These are phyloP conservation scores for Nicotiana obtusifolia DNA, from an alignment of 257 asterid genomes.

Conservation along the genomic window DNA sequence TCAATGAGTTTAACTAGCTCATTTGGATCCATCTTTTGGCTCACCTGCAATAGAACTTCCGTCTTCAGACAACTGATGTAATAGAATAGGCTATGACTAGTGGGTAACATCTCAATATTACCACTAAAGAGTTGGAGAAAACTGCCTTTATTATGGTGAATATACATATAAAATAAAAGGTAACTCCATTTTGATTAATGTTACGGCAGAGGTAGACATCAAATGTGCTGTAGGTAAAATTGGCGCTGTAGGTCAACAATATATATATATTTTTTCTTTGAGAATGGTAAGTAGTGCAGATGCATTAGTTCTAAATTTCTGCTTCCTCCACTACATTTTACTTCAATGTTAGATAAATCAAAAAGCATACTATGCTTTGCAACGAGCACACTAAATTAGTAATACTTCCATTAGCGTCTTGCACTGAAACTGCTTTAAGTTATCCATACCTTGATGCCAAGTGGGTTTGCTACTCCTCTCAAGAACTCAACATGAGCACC, in stretches of 20 bases:
- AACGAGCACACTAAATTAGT: not conserved
- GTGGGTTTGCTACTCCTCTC: constrained; percentile 77
- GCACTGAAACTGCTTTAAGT: not conserved
- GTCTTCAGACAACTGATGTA: not conserved
- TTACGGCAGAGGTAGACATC: not conserved
- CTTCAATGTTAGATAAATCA: not conserved
- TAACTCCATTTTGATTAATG: not conserved
- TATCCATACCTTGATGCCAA: constrained; percentile 66
- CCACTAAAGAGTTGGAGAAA: not conserved
- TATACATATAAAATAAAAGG: not conserved
- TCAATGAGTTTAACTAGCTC: constrained; percentile 68
- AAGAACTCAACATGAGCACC: constrained; percentile 78
- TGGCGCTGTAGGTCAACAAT: too few relatives aligned
- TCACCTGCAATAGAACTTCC: constrained; percentile 46
- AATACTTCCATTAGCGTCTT: not conserved
- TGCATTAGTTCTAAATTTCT: not conserved
- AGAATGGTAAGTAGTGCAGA: too few relatives aligned
- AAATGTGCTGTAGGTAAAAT: not conserved
- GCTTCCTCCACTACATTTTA: not conserved
- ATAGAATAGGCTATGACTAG: not conserved
- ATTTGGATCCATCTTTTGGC: constrained; percentile 87
- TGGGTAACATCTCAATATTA: not conserved
- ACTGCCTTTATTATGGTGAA: not conserved
- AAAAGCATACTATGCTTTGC: not conserved
- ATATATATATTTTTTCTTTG: too few relatives aligned